Evolutionary conservation across 2,329 filamentous ascomycete genomes (phyloP), one percentile per base, ranked within the genome.

Genomic region (Aureobasidium zeae): DNA sequence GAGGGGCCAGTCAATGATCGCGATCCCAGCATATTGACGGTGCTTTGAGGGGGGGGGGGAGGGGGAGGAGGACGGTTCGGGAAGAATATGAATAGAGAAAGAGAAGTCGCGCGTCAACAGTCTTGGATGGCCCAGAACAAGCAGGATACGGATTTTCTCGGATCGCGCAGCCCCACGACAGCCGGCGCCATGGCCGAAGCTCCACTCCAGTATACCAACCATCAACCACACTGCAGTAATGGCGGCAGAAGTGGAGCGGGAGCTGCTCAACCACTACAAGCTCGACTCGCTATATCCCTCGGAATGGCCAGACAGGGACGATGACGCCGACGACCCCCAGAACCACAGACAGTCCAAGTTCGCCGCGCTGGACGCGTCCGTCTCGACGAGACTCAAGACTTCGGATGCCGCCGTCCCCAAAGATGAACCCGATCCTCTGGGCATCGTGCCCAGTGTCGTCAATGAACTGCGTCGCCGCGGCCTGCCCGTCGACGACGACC

Each of bases 381-480:
- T 52, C 8, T 52, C 53, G 22, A 82, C 1, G 76, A 81, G 4
- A 77, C 86, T 59, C 79, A 74, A 57, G 77, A 75, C 2, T 75
- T 71, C 81, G 33, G 82, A 84, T 51, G 91, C 80, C 54, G 65
- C 89, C 48, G 84, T 94, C 21, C 85, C 91, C 58, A 83, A 83
- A 59, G 91, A 98, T 60, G 93, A 98, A 62, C 77, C 86, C 2
- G 91, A 98, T 65, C 87, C 91, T 4, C 65, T 98, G 42, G 91
- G 91, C n/a, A 79, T 79, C 41, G 80, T 82, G 1, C 83, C 89
- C 45, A 95, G 86, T 58, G 88, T 98, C 6, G 79, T 95, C 42
- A 74, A 81, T 54, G 77, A 86, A 26, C 66, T 98, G 55, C 81
- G 82, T 57, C 75, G 81, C 51, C 70, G 83, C 50, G 87, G 87